A percentile compares a stretch with the other conserved stretches of the same genome.
phyloP scores from a whole-genome alignment of 129 eudicot species.

The Silybum marianum region DNA sequence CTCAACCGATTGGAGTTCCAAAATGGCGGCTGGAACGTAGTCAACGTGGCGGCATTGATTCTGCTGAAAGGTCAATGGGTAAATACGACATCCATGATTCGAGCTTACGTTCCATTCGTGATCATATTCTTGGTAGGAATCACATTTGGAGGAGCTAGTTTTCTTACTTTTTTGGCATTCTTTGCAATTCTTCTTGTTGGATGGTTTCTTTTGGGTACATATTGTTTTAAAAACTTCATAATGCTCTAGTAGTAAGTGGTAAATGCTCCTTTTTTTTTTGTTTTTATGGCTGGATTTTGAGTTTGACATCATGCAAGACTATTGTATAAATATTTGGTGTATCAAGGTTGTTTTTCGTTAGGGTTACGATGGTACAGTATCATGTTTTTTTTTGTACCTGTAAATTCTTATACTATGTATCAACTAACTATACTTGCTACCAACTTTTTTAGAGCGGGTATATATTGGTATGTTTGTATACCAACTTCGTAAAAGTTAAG shows the following conservation, averaged over 20 bases:
- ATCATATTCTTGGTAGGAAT: conserved; percentile 60
- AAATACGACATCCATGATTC: conserved; percentile 42
- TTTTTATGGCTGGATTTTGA: conserved; percentile 1
- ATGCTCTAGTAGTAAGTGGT: conserved; percentile 37
- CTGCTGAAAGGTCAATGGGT: conserved; percentile 81
- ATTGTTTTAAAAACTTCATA: conserved; percentile 71
- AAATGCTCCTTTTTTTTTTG: neutral
- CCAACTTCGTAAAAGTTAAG: too few relatives aligned
- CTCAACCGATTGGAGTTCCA: conserved; percentile 72
- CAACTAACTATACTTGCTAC: too few relatives aligned
- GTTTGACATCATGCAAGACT: conserved; percentile 10
- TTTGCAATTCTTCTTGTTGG: conserved; percentile 66
- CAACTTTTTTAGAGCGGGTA: too few relatives aligned
- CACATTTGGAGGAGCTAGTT: conserved; percentile 63
- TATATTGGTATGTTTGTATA: too few relatives aligned
- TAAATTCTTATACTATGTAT: too few relatives aligned
- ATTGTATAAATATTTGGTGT: conserved; percentile 20
- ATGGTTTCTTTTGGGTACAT: conserved; percentile 89
- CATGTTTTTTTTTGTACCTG: too few relatives aligned
- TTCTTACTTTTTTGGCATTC: conserved; percentile 63
- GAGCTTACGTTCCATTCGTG: conserved; percentile 61
- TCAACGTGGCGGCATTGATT: conserved; percentile 69
- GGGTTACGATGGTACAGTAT: neutral
- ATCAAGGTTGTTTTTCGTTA: conserved; percentile 14
- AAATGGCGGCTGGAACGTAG: conserved; percentile 84